Conservation (phyloP, 768 basidiomycete species). For the Agaricus blazei region DNA sequence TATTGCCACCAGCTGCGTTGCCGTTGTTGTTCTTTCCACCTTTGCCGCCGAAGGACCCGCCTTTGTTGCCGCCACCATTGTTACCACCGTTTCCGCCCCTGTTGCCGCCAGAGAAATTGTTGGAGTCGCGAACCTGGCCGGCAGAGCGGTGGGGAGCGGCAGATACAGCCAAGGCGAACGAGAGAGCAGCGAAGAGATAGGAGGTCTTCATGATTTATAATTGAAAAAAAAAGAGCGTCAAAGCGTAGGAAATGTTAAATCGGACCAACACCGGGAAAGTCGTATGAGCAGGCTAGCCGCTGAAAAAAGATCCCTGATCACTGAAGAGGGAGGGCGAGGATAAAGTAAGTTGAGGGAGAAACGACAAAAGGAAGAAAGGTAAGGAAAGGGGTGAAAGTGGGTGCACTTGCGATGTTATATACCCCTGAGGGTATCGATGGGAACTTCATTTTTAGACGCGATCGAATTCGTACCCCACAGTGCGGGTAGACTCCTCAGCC, state of each 20-base stretch:
- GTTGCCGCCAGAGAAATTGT: too few species aligned
- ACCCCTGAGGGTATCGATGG: constrained; percentile 2
- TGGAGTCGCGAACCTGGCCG: neutral
- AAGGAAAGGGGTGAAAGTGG: constrained; percentile 16
- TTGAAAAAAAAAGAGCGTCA: constrained; percentile 9
- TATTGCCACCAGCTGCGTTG: constrained; percentile 5
- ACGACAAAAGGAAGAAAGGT: constrained; percentile 7
- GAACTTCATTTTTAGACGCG: constrained; percentile 10
- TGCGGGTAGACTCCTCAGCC: neutral
- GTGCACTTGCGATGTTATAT: neutral
- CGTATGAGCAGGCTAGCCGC: constrained; percentile 22
- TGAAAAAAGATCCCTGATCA: constrained; percentile 25
- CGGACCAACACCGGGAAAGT: neutral
- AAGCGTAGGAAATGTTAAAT: constrained; percentile 13
- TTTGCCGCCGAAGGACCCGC: constrained; percentile 11
- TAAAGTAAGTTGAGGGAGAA: constrained; percentile 12
- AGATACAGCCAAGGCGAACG: constrained; percentile 23
- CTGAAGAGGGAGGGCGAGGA: constrained; percentile 15
- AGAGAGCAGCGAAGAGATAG: constrained; percentile 21
- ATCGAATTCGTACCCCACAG: neutral
- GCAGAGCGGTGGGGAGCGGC: constrained; percentile 13
- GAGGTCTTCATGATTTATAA: constrained; percentile 25
- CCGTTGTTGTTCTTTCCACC: constrained; percentile 8
- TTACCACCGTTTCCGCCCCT: too few species aligned
- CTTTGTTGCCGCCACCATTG: neutral